A percentile compares a stretch with the other conserved stretches of the same genome.
These are phyloP conservation scores for Penicillium lividum DNA, from an alignment of 495 filamentous ascomycete species.

Conservation along the genomic window DNA sequence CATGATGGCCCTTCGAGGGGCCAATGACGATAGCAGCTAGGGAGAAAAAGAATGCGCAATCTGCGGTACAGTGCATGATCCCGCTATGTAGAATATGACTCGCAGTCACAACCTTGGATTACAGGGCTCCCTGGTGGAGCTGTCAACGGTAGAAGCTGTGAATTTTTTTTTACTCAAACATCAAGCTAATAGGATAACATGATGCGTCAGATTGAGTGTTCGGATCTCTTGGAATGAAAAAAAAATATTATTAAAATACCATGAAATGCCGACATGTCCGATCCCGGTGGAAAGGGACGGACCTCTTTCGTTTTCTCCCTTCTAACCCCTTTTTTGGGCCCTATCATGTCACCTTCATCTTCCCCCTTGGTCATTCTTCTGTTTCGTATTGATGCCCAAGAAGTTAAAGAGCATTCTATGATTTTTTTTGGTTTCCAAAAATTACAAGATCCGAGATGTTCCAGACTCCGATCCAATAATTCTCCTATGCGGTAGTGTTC, in stretches of 20 bases:
- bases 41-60: conserved; percentile 14
- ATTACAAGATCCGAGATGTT: background rate
- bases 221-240: background rate
- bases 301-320: background rate
- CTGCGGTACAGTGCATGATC: conserved; percentile 14
- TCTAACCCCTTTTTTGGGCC: conserved; percentile 4
- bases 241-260: background rate
- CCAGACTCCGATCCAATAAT: conserved; percentile 4
- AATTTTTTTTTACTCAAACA: conserved; percentile 5
- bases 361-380: conserved; percentile 7
- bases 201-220: conserved; percentile 20
- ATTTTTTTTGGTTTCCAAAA: no score
- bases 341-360: conserved; percentile 2
- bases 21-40: conserved; percentile 13
- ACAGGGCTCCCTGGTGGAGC: conserved; percentile 27
- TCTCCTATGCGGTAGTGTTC: conserved; percentile 19
- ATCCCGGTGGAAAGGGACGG: background rate
- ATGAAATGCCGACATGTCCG: conserved; percentile 11
- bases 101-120: conserved; percentile 26
- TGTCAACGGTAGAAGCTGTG: conserved; percentile 1
- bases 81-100: conserved; percentile 21
- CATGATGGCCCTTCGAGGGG: conserved; percentile 16
- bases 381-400: conserved; percentile 12
- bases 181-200: background rate
- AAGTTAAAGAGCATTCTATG: background rate